Evolutionary conservation across 306 rosid genomes (phyloP), one percentile per base, ranked within the genome.

Genomic region (Benincasa hispida): DNA sequence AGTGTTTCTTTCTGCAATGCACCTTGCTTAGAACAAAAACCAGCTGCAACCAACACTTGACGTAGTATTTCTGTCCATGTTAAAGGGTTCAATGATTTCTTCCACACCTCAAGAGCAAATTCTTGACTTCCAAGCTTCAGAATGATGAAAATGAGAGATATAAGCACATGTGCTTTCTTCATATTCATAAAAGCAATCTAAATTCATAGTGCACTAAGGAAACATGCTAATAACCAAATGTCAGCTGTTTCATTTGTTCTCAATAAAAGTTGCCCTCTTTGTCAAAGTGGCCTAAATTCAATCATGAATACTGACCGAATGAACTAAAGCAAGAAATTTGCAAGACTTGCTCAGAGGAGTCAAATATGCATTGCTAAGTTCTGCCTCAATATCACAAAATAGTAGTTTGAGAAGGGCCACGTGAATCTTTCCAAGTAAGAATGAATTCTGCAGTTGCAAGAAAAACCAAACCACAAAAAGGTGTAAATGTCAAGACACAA

Each of bases 31-130:
- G 93, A 89, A 86, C 97, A 94, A 84, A 92, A 94, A 53, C 97
- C 97, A 87, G 99, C 93, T 3, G 96, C 97, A 80, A 87, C 84
- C 88, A 94, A 86, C 48, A 94, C 91, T 87, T 89, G 99, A 67
- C 93, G 92, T 39, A 94, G 84, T 89, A 92, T 88, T 85, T 94
- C 99, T 73, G 87, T 83, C 97, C 99, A 94, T 18, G 96, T 92
- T 72, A 94, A 87, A 76, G 99, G 87, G 75, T 94, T 94, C 63
- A 94, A 75, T 30, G 90, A 89, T 82, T 84, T 86, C 85, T 81
- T 88, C 99, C 99, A 94, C 63, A 86, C 85, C 50, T 88, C 89
- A 54, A 90, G 84, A 74, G 82, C 83, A 79, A 73, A 81, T 61
- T 89, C 89, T 78, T 81, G 88, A 78, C 84, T 89, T 86, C 88